Conservation (phyloP, 2,329 filamentous ascomycete genomes). For the Dothideomycetes sp. region DNA sequence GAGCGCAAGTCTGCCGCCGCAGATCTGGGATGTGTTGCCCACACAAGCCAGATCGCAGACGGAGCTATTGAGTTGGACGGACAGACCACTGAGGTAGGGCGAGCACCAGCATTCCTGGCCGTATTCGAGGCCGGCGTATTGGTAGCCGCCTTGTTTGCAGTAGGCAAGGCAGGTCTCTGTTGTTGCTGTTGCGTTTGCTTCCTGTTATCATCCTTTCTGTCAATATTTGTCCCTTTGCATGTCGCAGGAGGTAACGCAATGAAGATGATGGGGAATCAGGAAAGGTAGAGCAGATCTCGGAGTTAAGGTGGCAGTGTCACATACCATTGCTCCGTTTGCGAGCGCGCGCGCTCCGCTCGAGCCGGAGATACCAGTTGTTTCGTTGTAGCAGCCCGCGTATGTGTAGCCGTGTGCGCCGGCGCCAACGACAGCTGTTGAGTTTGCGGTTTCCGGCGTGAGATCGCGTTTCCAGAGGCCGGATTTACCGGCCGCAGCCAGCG, state of each 20-base stretch:
- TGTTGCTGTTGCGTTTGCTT: conserved; percentile 37
- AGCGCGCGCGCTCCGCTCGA: conserved; percentile 36
- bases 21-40: conserved; percentile 40
- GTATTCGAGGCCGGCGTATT: conserved; percentile 47
- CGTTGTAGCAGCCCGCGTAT: conserved; percentile 50
- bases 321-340: conserved; percentile 30
- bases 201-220: too few species aligned
- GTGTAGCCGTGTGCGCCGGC: conserved; percentile 24
- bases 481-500: background rate
- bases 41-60: conserved; percentile 44
- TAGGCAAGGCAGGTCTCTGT: conserved; percentile 40
- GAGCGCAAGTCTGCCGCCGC: conserved; percentile 39
- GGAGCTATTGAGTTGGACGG: conserved; percentile 34
- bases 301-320: too few species aligned
- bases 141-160: conserved; percentile 31
- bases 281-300: background rate
- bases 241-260: background rate
- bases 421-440: conserved; percentile 12
- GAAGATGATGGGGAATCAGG: background rate
- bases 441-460: conserved; percentile 6
- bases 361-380: conserved; percentile 33
- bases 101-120: conserved; percentile 51
- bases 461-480: background rate
- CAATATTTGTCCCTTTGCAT: background rate
- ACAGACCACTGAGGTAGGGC: conserved; percentile 36